These are phyloP conservation scores for Sporothrix pallida DNA, from an alignment of 2,329 filamentous ascomycete genomes.

Conservation along the genomic window DNA sequence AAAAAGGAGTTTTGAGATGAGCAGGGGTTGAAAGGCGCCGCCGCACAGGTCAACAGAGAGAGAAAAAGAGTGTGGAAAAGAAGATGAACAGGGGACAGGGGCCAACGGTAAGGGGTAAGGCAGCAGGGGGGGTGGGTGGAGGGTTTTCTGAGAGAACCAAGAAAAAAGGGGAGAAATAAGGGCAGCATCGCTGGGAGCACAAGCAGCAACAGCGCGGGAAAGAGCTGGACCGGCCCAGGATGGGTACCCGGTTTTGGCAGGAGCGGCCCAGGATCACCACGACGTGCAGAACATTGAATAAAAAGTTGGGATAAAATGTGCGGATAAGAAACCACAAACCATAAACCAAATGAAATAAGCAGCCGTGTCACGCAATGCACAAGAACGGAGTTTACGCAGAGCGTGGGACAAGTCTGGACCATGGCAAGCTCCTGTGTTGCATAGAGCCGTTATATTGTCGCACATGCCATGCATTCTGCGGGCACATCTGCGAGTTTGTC, in stretches of 20 bases:
- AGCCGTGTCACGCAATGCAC: constrained; percentile 1
- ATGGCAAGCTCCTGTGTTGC: constrained; percentile 9
- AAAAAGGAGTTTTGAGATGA: constrained; percentile 24
- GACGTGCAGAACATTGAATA: neutral
- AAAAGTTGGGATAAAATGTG: neutral
- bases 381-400: constrained; percentile 6
- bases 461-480: neutral
- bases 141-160: neutral
- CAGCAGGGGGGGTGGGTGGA: constrained; percentile 18
- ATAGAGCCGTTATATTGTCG: constrained; percentile 28
- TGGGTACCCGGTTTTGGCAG: constrained; percentile 26
- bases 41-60: constrained; percentile 23
- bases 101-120: constrained; percentile 19
- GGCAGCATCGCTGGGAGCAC: neutral
- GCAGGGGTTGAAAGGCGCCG: constrained; percentile 26
- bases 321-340: neutral
- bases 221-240: constrained; percentile 24
- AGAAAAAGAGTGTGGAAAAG: neutral
- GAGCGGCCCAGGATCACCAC: constrained; percentile 12
- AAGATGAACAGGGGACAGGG: constrained; percentile 19
- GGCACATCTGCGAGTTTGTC: constrained; percentile 10
- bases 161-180: neutral
- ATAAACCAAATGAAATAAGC: neutral
- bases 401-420: constrained; percentile 15
- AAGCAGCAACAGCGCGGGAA: constrained; percentile 13